Evolutionary conservation across 306 rosid species (phyloP).

Genomic region (Begonia masoniana): DNA sequence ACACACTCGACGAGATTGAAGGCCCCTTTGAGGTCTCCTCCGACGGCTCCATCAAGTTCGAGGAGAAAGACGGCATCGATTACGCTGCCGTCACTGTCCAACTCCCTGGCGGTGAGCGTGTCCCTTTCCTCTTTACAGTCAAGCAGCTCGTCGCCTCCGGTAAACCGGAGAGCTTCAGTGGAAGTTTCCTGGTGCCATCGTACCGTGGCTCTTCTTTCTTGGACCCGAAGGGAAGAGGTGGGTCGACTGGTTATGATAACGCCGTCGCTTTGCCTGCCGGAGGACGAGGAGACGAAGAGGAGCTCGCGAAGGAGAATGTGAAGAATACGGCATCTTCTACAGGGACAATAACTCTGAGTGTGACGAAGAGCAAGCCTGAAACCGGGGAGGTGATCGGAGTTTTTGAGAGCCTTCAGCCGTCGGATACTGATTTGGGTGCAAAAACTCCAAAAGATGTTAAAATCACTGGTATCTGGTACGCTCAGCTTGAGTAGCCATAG

Average conservation of each 20-base stretch:
- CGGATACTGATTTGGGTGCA: slow-evolving; percentile 91
- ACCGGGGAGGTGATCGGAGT: slow-evolving; percentile 80
- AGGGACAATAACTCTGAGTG: slow-evolving; percentile 71
- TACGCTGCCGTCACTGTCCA: slow-evolving; percentile 78
- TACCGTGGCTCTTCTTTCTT: slow-evolving; percentile 84
- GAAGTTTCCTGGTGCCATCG: slow-evolving; percentile 63
- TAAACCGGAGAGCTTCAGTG: slow-evolving; percentile 48
- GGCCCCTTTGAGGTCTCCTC: slow-evolving; percentile 71
- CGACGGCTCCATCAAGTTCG: slow-evolving; percentile 61
- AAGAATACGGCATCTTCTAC: slow-evolving; percentile 54
- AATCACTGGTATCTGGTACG: slow-evolving; percentile 89
- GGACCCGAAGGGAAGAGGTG: slow-evolving; percentile 99
- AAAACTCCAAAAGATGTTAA: slow-evolving; percentile 82
- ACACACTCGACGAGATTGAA: slow-evolving; percentile 85
- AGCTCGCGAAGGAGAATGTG: slow-evolving; percentile 58
- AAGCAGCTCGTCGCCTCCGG: slow-evolving; percentile 82
- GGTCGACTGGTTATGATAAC: slow-evolving; percentile 71
- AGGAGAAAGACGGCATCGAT: slow-evolving; percentile 79
- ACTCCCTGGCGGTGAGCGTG: slow-evolving; percentile 86
- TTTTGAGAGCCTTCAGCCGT: slow-evolving; percentile 83
- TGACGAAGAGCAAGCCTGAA: slow-evolving; percentile 67
- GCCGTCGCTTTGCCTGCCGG: slow-evolving; percentile 81
- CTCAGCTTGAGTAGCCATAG: slow-evolving; percentile 49
- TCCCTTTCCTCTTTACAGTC: slow-evolving; percentile 86
- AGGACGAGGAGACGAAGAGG: slow-evolving; percentile 89